Evolutionary conservation across 345 rosid species (phyloP), one percentile per base, ranked within the genome.

Genomic region (Iberis pinnata): DNA sequence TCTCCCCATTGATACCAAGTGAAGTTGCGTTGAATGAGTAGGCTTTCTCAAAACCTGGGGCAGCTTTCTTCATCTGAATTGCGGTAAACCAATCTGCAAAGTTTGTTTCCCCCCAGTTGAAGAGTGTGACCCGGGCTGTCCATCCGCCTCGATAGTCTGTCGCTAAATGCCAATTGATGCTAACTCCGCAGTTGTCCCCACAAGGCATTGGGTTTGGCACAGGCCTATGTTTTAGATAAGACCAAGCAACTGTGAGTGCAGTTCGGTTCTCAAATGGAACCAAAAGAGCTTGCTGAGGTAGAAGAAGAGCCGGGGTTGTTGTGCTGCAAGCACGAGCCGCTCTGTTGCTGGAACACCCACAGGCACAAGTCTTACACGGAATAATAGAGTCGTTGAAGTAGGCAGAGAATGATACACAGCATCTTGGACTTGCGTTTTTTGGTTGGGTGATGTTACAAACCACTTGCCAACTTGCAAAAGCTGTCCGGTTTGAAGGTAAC

Each of bases 21-120:
- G 60, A 32, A 11, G 60, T 88, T 56, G 86, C 96, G 1, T 88
- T 92, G 57, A 92, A 83, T 0, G 98, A 88, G 70, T 85, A 92
- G 48, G 75, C 73, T 59, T 79, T 79, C 64, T 85, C 78, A 44
- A 88, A 88, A 33, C 93, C 98, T 0, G 76, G 73, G n/a, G 76
- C 81, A 38, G 80, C 88, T 12, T 83, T 76, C 56, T 67, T 62
- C 71, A 92, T 9, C 52, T 85, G 70, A 39, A 83, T 77, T 0
- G 97, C 93, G 6, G 83, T 73, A 68, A 88, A 92, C 98, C 98
- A 92, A 70, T 92, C 98, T 2, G 76, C 64, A 49, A 88, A 81
- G 22, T 78, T 41, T 26, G 68, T 77, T 45, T 78, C 88, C 0
- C 67, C 95, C 98, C 98, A 92, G 38, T 92, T 92, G 77, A 92